Conservation (phyloP, 306 rosid genomes). For the Quercus dentata region DNA sequence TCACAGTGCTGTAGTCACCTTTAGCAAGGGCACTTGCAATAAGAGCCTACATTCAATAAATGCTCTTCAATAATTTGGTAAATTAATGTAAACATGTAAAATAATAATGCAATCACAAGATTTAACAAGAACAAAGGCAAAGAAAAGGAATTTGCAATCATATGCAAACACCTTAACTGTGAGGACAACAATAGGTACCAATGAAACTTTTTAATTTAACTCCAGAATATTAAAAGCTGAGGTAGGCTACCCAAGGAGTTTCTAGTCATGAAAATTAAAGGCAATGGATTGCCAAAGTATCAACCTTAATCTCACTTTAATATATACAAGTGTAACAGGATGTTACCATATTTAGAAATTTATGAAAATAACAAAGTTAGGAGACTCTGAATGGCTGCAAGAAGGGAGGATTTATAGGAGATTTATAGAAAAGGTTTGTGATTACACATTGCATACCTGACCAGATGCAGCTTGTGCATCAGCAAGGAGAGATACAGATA, state of each 20-base stretch:
- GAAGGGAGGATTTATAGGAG: background rate
- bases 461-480: slow-evolving; percentile 81
- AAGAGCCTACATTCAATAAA: slow-evolving; percentile 55
- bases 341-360: background rate
- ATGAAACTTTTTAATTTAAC: background rate
- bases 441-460: slow-evolving; percentile 54
- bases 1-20: slow-evolving; percentile 71
- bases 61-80: background rate
- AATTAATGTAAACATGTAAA: background rate
- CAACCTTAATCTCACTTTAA: background rate
- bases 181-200: background rate
- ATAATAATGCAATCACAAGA: background rate
- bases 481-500: slow-evolving; percentile 91
- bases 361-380: background rate
- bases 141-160: background rate
- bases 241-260: background rate
- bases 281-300: background rate
- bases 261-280: background rate
- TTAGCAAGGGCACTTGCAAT: slow-evolving; percentile 82
- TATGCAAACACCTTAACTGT: background rate
- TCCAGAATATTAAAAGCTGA: background rate
- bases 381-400: background rate
- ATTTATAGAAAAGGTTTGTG: background rate
- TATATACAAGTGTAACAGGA: background rate
- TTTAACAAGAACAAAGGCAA: background rate